Evolutionary conservation across 1,284 basidiomycete genomes (phyloP).

Genomic region (Rhodotorula sp.): DNA sequence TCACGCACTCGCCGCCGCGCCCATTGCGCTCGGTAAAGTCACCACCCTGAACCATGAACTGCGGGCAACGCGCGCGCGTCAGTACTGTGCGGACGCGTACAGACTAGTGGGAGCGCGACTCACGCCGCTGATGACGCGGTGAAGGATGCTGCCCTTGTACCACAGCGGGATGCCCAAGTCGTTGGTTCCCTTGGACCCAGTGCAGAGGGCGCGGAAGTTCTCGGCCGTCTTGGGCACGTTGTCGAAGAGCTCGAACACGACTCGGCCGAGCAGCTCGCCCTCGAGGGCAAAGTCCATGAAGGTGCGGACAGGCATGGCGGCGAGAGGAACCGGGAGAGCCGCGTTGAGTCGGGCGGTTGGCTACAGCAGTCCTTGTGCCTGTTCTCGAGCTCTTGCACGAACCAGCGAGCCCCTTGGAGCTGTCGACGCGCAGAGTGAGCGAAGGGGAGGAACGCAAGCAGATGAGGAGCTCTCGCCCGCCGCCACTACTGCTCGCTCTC

Average conservation of each 20-base stretch:
- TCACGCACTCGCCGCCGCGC: conserved; percentile 42
- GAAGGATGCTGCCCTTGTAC: conserved; percentile 77
- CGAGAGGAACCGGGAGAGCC: not conserved
- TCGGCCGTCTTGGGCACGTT: conserved; percentile 80
- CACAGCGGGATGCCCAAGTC: conserved; percentile 67
- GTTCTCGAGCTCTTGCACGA: too few species aligned
- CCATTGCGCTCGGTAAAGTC: conserved; percentile 47
- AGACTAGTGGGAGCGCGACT: not conserved
- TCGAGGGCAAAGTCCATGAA: conserved; percentile 65
- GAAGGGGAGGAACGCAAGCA: too few species aligned
- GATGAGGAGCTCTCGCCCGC: not conserved
- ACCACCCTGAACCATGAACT: conserved; percentile 71
- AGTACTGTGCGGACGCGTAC: not conserved
- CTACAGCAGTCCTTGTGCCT: too few species aligned
- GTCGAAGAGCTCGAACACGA: conserved; percentile 78
- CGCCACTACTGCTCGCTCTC: not conserved
- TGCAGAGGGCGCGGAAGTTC: conserved; percentile 87
- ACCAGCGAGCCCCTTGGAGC: too few species aligned
- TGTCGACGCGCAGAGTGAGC: too few species aligned
- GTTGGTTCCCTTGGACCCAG: conserved; percentile 76
- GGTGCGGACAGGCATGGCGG: conserved; percentile 57
- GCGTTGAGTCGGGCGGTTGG: not conserved
- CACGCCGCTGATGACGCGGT: conserved; percentile 65
- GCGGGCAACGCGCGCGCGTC: conserved; percentile 49
- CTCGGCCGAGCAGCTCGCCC: conserved; percentile 62